phyloP scores from a whole-genome alignment of 345 rosid genomes.

The Trapa bicornis region DNA sequence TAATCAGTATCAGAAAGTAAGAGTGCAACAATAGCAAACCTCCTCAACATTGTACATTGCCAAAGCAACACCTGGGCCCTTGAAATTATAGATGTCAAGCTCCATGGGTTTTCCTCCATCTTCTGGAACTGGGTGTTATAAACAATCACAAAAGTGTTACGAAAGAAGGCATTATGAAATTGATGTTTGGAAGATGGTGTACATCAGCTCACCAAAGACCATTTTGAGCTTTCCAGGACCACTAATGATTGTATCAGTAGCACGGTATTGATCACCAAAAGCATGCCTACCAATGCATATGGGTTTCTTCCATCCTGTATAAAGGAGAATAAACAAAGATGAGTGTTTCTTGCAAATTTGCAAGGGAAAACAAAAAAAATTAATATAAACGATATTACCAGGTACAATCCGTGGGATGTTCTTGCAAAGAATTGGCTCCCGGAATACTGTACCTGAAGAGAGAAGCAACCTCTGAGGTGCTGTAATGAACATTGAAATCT shows the following conservation, averaged over 20 bases:
- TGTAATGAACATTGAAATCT: background rate
- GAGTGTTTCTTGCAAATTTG: background rate
- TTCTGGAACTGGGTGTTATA: slow-evolving; percentile 45
- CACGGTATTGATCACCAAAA: slow-evolving; percentile 98
- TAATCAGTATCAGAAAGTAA: background rate
- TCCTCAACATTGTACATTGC: slow-evolving; percentile 96
- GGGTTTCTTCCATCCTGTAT: slow-evolving; percentile 85
- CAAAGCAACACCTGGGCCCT: slow-evolving; percentile 89
- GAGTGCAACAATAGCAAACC: slow-evolving; percentile 31
- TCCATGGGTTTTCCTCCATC: slow-evolving; percentile 53
- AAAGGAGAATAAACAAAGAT: slow-evolving; percentile 1
- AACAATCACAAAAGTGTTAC: background rate
- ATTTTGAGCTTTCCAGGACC: slow-evolving; percentile 95
- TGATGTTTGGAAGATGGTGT: background rate
- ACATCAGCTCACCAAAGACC: slow-evolving; percentile 60
- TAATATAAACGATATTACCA: slow-evolving; percentile 30
- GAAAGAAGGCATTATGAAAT: slow-evolving; percentile 2
- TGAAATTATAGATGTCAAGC: slow-evolving; percentile 67
- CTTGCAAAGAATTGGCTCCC: slow-evolving; percentile 82
- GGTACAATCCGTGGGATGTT: slow-evolving; percentile 87
- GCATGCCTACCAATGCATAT: slow-evolving; percentile 99
- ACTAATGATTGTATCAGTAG: slow-evolving; percentile 55
- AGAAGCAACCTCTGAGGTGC: slow-evolving; percentile 3
- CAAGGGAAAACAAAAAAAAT: background rate
- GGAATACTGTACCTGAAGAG: slow-evolving; percentile 78